Percentiles rank a stretch among this genome's conserved stretches.
phyloP scores from a whole-genome alignment of 2,329 filamentous ascomycete species.

The Neurospora sp. region DNA sequence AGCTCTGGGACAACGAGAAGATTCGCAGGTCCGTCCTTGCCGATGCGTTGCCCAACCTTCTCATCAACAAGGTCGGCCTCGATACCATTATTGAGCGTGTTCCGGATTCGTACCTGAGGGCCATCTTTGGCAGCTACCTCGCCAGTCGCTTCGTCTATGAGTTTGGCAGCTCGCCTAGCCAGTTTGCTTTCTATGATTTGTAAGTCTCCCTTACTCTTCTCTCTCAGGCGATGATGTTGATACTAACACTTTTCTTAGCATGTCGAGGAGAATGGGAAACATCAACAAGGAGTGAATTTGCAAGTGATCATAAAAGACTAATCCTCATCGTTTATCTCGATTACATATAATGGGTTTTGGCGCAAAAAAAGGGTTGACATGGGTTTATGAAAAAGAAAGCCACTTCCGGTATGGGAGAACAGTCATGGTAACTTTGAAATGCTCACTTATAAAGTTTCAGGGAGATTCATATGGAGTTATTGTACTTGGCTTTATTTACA shows the following conservation, averaged over 20 bases:
- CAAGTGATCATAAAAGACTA: not conserved
- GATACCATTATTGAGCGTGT: conserved; percentile 81
- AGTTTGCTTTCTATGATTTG: conserved; percentile 99
- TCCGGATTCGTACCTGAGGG: conserved; percentile 81
- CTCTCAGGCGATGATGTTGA: not conserved
- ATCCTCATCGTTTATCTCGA: not conserved
- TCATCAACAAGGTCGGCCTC: conserved; percentile 83
- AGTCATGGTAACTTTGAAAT: not conserved
- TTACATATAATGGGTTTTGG: not conserved
- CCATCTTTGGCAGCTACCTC: conserved; percentile 93
- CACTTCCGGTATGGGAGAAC: not conserved
- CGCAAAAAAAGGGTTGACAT: not conserved
- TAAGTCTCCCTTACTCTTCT: conserved; percentile 39
- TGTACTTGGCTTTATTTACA: not conserved
- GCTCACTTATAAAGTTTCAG: not conserved
- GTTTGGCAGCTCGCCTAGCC: conserved; percentile 83
- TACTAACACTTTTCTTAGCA: conserved; percentile 35
- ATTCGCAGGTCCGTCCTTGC: conserved; percentile 69
- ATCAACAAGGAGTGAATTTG: conserved; percentile 20
- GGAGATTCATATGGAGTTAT: not conserved
- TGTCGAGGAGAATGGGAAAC: conserved; percentile 54
- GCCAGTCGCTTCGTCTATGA: conserved; percentile 95
- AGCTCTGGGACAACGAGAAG: conserved; percentile 76
- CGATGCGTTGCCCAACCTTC: conserved; percentile 75
- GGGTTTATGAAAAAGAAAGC: not conserved